Evolutionary conservation across 2,329 filamentous ascomycete genomes (phyloP).

Genomic region (Huntiella omanensis): DNA sequence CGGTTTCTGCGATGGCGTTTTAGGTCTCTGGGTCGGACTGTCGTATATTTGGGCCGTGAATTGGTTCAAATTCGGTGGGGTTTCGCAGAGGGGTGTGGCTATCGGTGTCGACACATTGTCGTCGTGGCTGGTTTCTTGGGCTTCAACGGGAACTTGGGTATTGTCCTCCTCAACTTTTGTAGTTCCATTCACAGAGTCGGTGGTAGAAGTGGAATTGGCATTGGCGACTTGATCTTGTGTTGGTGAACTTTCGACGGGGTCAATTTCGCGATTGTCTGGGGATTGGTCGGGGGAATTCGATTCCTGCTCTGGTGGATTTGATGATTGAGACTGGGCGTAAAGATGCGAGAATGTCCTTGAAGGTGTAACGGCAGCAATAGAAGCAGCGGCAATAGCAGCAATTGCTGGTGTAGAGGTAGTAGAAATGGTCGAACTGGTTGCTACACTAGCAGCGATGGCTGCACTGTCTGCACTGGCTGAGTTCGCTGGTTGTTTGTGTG

Average conservation of each 20-base stretch:
- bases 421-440: background rate
- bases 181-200: too few species aligned
- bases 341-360: too few species aligned
- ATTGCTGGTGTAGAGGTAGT: background rate
- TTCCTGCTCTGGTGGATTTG: too few species aligned
- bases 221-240: too few species aligned
- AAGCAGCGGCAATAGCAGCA: background rate
- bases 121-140: too few species aligned
- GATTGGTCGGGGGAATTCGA: background rate
- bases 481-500: background rate
- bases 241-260: background rate
- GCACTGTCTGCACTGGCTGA: background rate
- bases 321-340: too few species aligned
- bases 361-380: background rate
- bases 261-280: background rate
- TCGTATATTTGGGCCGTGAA: background rate
- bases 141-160: too few species aligned
- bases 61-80: background rate
- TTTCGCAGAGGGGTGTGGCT: too few species aligned
- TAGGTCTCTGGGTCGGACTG: slow-evolving; percentile 1
- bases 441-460: background rate
- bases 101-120: too few species aligned
- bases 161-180: too few species aligned
- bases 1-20: slow-evolving; percentile 3
- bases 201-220: too few species aligned